phyloP scores from a whole-genome alignment of 2,329 filamentous ascomycete species.

The Neonectria punicea region DNA sequence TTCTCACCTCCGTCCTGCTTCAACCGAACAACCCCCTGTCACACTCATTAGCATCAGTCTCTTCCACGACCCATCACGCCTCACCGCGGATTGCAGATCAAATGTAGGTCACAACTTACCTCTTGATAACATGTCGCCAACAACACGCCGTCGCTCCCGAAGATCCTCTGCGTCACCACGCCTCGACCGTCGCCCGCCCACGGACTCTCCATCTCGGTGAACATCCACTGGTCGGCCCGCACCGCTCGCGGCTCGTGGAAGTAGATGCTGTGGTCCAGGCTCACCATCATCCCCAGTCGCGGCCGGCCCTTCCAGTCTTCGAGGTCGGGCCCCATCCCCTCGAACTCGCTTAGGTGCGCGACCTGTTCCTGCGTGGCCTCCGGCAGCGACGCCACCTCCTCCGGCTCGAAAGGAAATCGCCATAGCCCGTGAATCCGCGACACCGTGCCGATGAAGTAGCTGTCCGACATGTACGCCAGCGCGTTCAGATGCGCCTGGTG shows the following conservation, averaged over 20 bases:
- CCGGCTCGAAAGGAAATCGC: conserved; percentile 70
- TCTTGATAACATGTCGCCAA: conserved; percentile 86
- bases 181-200: conserved; percentile 84
- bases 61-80: background rate
- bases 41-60: background rate
- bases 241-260: conserved; percentile 71
- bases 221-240: conserved; percentile 79
- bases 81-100: too few relatives aligned
- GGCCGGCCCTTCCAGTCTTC: conserved; percentile 64
- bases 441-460: conserved; percentile 92
- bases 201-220: conserved; percentile 81
- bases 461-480: conserved; percentile 92
- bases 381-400: conserved; percentile 64
- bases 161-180: conserved; percentile 80
- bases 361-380: conserved; percentile 53
- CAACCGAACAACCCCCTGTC: background rate
- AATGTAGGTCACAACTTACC: conserved; percentile 56
- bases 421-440: conserved; percentile 83
- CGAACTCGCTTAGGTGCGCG: conserved; percentile 52
- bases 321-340: conserved; percentile 52
- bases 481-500: conserved; percentile 85
- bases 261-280: conserved; percentile 79
- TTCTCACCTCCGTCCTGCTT: background rate
- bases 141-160: conserved; percentile 74
- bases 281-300: conserved; percentile 85